Percentiles rank a stretch among this genome's conserved stretches.
Evolutionary conservation across 495 filamentous ascomycete species (phyloP).

Genomic region (Corynascus novoguineensis): DNA sequence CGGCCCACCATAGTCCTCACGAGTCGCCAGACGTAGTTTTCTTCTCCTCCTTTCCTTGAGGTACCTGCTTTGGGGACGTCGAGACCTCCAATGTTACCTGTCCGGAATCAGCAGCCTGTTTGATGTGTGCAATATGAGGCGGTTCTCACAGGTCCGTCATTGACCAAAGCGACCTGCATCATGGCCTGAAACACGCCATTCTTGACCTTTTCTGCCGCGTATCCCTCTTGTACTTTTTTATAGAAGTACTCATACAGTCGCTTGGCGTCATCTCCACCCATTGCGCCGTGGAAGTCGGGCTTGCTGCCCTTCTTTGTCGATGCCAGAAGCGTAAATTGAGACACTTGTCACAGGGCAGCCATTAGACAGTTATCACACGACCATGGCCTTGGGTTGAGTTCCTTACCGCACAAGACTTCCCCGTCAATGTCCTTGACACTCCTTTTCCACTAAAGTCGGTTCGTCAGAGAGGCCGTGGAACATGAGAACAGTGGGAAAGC

Average conservation of each 20-base stretch:
- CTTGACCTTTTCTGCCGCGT: slow-evolving; percentile 73
- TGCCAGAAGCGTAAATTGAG: slow-evolving; percentile 93
- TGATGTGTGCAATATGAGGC: not conserved
- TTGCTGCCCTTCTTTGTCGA: slow-evolving; percentile 90
- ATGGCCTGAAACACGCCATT: slow-evolving; percentile 96
- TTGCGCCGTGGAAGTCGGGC: slow-evolving; percentile 90
- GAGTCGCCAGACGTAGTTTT: not conserved
- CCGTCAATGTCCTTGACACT: slow-evolving; percentile 81
- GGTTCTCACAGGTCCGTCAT: slow-evolving; percentile 82
- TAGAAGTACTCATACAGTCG: slow-evolving; percentile 79
- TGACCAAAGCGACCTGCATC: slow-evolving; percentile 94
- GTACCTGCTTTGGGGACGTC: slow-evolving; percentile 22
- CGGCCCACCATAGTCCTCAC: not conserved
- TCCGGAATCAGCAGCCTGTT: slow-evolving; percentile 4
- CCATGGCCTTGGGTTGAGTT: not conserved
- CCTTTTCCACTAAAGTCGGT: slow-evolving; percentile 65
- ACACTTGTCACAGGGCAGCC: slow-evolving; percentile 62
- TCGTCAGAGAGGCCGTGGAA: slow-evolving; percentile 15
- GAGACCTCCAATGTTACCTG: slow-evolving; percentile 37
- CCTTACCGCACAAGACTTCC: slow-evolving; percentile 83
- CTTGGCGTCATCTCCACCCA: slow-evolving; percentile 68
- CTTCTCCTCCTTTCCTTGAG: slow-evolving; percentile 13
- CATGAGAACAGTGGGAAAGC: slow-evolving; percentile 3
- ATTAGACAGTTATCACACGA: slow-evolving; percentile 3
- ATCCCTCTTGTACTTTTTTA: slow-evolving; percentile 64